Evolutionary conservation across 306 rosid species (phyloP), one percentile per base, ranked within the genome.

Genomic region (Vicia faba): DNA sequence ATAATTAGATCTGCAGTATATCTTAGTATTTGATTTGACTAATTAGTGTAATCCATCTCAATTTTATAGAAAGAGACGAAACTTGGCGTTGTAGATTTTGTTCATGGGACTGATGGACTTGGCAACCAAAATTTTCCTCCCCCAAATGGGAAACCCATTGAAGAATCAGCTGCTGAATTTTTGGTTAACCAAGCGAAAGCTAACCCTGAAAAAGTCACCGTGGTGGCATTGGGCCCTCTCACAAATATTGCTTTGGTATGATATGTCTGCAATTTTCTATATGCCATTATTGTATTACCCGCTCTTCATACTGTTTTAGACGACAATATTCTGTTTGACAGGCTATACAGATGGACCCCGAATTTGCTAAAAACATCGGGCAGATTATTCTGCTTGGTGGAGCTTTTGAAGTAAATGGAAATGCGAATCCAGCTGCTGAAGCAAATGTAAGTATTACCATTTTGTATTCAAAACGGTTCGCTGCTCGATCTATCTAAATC

Each of bases 61-160:
- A n/a, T 23, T 76, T 16, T 31, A 15, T 64, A 92, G 98, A 82
- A 87, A 8, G 88, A 79, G 50, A 70, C 86, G 58, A 92, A 89
- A 71, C 96, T 92, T 60, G 85, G 84, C 14, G 72, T 89, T 72
- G 95, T 96, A 75, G 92, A 82, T 83, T 92, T 92, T 77, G 96
- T 92, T 74, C 98, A 89, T 61, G 98, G 98, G 15, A 25, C 46
- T 19, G 96, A 89, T 77, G 98, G 98, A 63, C 96, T 92, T 65
- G 98, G 96, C 62, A 92, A 89, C 88, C 96, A 92, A 78, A 87
- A 87, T 76, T 92, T 92, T 69, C 86, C 92, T 49, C 84, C 96
- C 31, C 96, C 98, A 14, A 69, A 81, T 59, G 96, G 93, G 68
- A 92, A 86, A 85, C 86, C 86, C 48, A 40, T 83, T 59, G 84